These are phyloP conservation scores for Saccharomyces hybrid DNA, from an alignment of 1,139 yeast species.

Conservation along the genomic window DNA sequence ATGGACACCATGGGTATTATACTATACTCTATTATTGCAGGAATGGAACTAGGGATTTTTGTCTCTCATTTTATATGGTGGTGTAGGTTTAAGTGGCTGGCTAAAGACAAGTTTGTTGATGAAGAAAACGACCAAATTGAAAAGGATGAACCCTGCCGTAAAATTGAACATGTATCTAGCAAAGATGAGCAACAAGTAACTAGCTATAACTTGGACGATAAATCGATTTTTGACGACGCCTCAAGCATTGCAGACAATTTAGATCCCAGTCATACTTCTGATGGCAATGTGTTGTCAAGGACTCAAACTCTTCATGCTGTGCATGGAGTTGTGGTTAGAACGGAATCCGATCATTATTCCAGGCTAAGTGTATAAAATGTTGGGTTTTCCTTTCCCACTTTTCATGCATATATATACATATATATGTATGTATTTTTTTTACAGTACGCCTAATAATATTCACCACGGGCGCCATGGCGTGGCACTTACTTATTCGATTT, in stretches of 20 bases:
- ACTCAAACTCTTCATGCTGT: conserved; percentile 7
- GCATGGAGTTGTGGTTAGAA: conserved; percentile 12
- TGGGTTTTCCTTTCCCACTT: neutral
- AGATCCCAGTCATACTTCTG: neutral
- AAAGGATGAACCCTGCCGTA: conserved; percentile 10
- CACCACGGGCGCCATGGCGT: neutral
- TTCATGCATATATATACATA: neutral
- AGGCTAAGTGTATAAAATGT: neutral
- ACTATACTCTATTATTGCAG: conserved; percentile 64
- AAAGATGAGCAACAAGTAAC: neutral
- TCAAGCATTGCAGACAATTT: conserved; percentile 1
- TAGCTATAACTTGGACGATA: neutral
- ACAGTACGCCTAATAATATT: neutral
- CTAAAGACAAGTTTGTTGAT: conserved; percentile 16
- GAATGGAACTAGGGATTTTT: conserved; percentile 71
- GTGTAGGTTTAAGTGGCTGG: conserved; percentile 41
- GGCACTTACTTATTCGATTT: neutral
- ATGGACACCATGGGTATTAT: conserved; percentile 74
- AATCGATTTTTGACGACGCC: neutral
- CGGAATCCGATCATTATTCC: neutral
- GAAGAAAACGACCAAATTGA: conserved; percentile 13
- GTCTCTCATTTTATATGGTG: conserved; percentile 66
- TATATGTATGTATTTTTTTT: neutral
- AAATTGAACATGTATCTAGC: neutral
- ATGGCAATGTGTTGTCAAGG: neutral